A percentile compares a stretch with the other conserved stretches of the same genome.
phyloP scores from a whole-genome alignment of 2,329 filamentous ascomycete genomes.

The Pseudogymnoascus sp. region DNA sequence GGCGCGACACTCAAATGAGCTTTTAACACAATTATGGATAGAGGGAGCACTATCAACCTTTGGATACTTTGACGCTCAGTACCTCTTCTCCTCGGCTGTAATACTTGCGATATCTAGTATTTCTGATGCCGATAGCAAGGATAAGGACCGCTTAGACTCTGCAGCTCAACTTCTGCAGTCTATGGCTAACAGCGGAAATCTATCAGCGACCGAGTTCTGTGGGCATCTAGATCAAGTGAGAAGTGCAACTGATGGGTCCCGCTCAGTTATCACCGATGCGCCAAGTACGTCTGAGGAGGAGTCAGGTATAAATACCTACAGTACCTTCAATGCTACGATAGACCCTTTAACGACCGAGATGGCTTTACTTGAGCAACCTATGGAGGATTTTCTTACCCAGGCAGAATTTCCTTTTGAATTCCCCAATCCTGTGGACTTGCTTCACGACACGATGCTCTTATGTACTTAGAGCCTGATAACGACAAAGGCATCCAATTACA shows the following conservation, averaged over 20 bases:
- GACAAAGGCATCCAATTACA: not conserved
- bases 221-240: constrained; percentile 30
- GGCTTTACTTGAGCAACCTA: constrained; percentile 9
- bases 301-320: not conserved
- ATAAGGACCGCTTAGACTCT: constrained; percentile 33
- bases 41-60: constrained; percentile 39
- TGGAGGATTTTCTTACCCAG: constrained; percentile 8
- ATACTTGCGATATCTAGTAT: constrained; percentile 38
- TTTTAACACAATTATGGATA: constrained; percentile 38
- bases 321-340: not conserved
- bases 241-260: constrained; percentile 7
- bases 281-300: not conserved
- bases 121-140: constrained; percentile 27
- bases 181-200: constrained; percentile 33
- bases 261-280: not conserved
- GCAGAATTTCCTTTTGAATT: not conserved
- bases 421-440: constrained; percentile 3
- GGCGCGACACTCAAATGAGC: constrained; percentile 35
- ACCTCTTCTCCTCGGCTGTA: constrained; percentile 38
- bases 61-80: constrained; percentile 39
- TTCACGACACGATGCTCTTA: not conserved
- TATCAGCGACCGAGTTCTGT: constrained; percentile 34
- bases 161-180: constrained; percentile 32
- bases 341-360: constrained; percentile 2
- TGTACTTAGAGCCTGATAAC: not conserved